phyloP scores from a whole-genome alignment of 2,329 filamentous ascomycete species.

The Aspergillus latus region DNA sequence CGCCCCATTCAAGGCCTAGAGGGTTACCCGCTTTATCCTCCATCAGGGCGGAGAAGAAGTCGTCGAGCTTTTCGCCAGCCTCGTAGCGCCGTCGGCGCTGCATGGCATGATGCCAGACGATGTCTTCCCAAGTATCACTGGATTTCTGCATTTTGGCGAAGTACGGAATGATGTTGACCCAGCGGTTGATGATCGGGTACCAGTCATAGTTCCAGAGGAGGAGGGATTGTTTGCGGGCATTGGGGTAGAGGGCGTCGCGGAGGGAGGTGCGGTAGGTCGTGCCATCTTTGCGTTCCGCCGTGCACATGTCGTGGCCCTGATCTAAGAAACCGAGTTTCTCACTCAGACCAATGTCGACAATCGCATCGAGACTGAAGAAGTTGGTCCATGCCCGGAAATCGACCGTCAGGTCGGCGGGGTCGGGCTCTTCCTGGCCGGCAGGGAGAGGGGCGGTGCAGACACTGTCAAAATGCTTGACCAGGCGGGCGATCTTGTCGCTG shows the following conservation, averaged over 20 bases:
- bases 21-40: constrained; percentile 44
- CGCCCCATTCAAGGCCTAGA: constrained; percentile 54
- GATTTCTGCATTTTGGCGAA: constrained; percentile 30
- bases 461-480: constrained; percentile 50
- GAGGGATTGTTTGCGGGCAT: background rate
- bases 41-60: constrained; percentile 58
- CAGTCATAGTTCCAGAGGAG: background rate
- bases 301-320: constrained; percentile 40
- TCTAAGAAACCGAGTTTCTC: constrained; percentile 55
- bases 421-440: constrained; percentile 15
- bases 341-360: constrained; percentile 57
- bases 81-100: constrained; percentile 25
- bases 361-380: constrained; percentile 58
- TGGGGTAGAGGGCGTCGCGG: background rate
- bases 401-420: constrained; percentile 35
- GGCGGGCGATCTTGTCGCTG: constrained; percentile 49
- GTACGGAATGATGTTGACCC: background rate
- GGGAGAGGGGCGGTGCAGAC: constrained; percentile 26
- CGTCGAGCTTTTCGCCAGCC: constrained; percentile 54
- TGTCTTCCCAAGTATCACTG: constrained; percentile 49
- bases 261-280: background rate
- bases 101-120: constrained; percentile 48
- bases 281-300: constrained; percentile 30
- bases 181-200: background rate
- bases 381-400: constrained; percentile 55